These are phyloP conservation scores for Naganishia randhawae DNA, from an alignment of 768 basidiomycete genomes.

Conservation along the genomic window DNA sequence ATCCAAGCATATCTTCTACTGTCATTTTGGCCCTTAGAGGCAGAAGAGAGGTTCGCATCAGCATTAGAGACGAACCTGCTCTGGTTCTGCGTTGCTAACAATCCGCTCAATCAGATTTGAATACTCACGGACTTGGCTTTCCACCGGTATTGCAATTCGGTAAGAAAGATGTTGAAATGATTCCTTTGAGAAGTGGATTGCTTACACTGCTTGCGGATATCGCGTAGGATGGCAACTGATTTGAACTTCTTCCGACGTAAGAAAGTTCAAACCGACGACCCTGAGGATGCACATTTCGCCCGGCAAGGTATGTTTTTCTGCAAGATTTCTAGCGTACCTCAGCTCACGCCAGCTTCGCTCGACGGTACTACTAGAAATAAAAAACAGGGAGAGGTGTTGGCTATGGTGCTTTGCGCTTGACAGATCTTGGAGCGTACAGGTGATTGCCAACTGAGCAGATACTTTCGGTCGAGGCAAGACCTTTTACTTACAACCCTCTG, in stretches of 20 bases:
- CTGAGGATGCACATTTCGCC: slow-evolving; percentile 72
- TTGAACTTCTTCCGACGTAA: slow-evolving; percentile 91
- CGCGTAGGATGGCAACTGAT: slow-evolving; percentile 86
- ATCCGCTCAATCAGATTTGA: neutral
- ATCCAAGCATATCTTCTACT: slow-evolving; percentile 92
- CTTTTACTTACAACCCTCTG: neutral
- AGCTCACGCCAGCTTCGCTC: neutral
- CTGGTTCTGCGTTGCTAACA: neutral
- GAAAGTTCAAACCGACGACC: slow-evolving; percentile 61
- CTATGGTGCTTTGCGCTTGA: slow-evolving; percentile 84
- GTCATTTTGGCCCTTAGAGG: slow-evolving; percentile 84
- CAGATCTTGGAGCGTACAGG: slow-evolving; percentile 80
- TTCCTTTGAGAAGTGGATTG: neutral
- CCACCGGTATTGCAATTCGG: slow-evolving; percentile 10
- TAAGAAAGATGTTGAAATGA: neutral
- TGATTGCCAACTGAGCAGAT: slow-evolving; percentile 41
- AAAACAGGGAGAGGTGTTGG: slow-evolving; percentile 95
- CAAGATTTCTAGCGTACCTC: neutral
- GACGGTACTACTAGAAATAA: slow-evolving; percentile 61
- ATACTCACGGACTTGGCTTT: slow-evolving; percentile 15
- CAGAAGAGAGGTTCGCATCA: slow-evolving; percentile 78
- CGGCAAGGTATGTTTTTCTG: slow-evolving; percentile 53
- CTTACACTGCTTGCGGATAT: neutral
- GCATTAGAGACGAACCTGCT: neutral
- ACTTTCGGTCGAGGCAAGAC: too few relatives aligned